phyloP scores from a whole-genome alignment of 2,329 filamentous ascomycete species.

The Coniochaeta sp. region DNA sequence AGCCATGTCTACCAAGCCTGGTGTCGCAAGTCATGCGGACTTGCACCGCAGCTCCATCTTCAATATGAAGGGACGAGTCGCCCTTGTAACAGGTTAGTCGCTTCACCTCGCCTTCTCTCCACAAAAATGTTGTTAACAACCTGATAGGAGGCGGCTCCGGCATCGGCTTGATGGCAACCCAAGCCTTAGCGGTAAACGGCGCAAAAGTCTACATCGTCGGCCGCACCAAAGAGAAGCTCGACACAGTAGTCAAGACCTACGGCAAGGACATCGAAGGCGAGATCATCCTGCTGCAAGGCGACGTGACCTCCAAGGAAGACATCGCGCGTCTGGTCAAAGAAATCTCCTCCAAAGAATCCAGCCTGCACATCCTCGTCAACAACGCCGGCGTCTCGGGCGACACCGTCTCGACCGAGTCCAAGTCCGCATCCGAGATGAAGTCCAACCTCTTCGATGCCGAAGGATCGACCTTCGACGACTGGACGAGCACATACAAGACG shows the following conservation, averaged over 20 bases:
- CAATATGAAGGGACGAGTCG: slow-evolving; percentile 32
- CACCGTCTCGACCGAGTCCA: slow-evolving; percentile 45
- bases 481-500: slow-evolving; percentile 64
- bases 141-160: slow-evolving; percentile 18
- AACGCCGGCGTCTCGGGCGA: slow-evolving; percentile 57
- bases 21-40: slow-evolving; percentile 17
- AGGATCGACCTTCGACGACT: slow-evolving; percentile 52
- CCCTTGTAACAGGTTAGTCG: slow-evolving; percentile 30
- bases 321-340: slow-evolving; percentile 50
- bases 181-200: slow-evolving; percentile 48
- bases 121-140: background rate
- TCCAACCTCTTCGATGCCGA: slow-evolving; percentile 61
- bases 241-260: slow-evolving; percentile 50
- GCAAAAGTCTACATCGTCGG: slow-evolving; percentile 66
- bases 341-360: slow-evolving; percentile 44
- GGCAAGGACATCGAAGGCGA: slow-evolving; percentile 43
- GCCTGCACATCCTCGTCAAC: slow-evolving; percentile 59
- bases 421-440: slow-evolving; percentile 42
- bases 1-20: slow-evolving; percentile 20
- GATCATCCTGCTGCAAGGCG: slow-evolving; percentile 52
- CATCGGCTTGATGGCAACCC: slow-evolving; percentile 23
- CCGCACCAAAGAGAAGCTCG: slow-evolving; percentile 54
- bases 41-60: slow-evolving; percentile 39
- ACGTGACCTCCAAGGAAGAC: slow-evolving; percentile 55
- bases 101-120: background rate